Conservation (phyloP, 2,329 filamentous ascomycete species). For the Bipolaris bicolor region DNA sequence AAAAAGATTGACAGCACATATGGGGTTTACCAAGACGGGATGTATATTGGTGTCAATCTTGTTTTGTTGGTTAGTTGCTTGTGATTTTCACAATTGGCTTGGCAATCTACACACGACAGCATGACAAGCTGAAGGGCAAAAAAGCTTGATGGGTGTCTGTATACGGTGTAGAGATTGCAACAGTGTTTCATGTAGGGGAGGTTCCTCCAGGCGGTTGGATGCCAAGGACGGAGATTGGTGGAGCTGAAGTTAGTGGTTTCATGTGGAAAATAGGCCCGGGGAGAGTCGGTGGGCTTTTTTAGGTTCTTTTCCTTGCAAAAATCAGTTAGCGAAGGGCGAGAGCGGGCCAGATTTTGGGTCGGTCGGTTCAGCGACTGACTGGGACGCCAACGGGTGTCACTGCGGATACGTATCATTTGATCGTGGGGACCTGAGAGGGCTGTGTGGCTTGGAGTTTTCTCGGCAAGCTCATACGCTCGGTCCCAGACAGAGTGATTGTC, state of each 20-base stretch:
- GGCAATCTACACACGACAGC: too few relatives aligned
- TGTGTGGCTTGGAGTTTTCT: not conserved
- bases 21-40: too few relatives aligned
- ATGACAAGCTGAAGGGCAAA: not conserved
- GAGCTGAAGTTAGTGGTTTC: not conserved
- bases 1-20: too few relatives aligned
- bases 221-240: slow-evolving; percentile 1
- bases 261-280: not conserved
- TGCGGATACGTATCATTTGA: not conserved
- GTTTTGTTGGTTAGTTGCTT: not conserved
- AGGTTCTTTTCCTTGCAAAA: not conserved
- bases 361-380: not conserved
- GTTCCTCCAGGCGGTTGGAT: not conserved
- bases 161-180: not conserved
- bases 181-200: not conserved
- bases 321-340: not conserved
- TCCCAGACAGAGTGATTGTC: not conserved
- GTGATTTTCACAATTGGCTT: not conserved
- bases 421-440: not conserved
- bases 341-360: not conserved
- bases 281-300: not conserved
- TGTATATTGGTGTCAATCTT: not conserved
- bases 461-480: not conserved
- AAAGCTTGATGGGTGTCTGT: not conserved
- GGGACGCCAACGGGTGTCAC: not conserved